Evolutionary conservation across 306 rosid genomes (phyloP), one percentile per base, ranked within the genome.

Genomic region (Carpinus fangiana): DNA sequence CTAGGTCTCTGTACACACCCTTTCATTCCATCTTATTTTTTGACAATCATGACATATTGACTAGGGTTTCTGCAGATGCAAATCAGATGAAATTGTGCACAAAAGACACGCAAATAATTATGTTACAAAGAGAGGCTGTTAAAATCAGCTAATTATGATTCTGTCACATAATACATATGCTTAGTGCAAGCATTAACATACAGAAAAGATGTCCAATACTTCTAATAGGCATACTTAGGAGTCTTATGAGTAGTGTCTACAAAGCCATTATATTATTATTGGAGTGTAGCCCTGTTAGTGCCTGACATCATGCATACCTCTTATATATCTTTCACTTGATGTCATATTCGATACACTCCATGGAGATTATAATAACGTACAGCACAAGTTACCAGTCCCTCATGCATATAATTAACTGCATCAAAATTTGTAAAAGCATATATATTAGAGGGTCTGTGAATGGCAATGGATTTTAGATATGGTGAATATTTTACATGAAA

Each of bases 121-220:
- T 36, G 54, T 10, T 11, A 70, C 52, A 11, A 20, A 46, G 41
- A 23, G 55, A 47, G 12, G 7, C 16, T 47, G 20, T 12, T 8
- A 38, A 48, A 20, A 70, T 26, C n/a, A 70, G 55, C 43, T 38
- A 20, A 7, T 23, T 2, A 70, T 70, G 41, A 48, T 70, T 47
- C n/a, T 11, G 57, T 50, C 11, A 70, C 38, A 21, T 6, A 48
- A 31, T 31, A 31, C 3, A 2, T 31, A 17, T 10, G 26, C 50
- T 70, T 70, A 70, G 21, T 13, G 18, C 45, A 47, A 5, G 74
- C 56, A 70, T 70, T 21, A 26, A 47, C 74, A 70, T 10, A 70
- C 10, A 70, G 12, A 20, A 45, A 7, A 70, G 6, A 13, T 38
- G 48, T 21, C 55, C 54, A 31, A 31, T 31, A 20, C 46, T 53